These are phyloP conservation scores for Heteromeles arbutifolia DNA, from an alignment of 306 rosid genomes.

Conservation along the genomic window DNA sequence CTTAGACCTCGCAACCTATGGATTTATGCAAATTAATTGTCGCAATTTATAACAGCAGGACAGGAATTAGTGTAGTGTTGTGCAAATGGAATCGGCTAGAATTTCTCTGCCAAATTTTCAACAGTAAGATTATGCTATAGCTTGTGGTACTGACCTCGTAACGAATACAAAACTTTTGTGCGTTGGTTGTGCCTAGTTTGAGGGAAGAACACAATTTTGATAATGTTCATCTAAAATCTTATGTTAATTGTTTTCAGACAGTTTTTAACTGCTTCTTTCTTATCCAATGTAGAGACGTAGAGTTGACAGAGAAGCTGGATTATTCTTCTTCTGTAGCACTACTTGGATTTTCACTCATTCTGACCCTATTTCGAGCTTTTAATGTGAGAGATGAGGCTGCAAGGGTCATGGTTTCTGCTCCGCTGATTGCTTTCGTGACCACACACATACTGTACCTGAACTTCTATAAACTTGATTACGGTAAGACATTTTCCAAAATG, in stretches of 20 bases:
- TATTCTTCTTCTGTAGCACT: conserved; percentile 84
- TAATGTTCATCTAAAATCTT: background rate
- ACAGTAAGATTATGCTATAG: background rate
- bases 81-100: background rate
- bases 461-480: conserved; percentile 64
- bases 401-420: conserved; percentile 91
- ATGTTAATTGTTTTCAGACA: background rate
- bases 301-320: conserved; percentile 83
- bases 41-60: background rate
- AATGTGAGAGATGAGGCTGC: conserved; percentile 83
- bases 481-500: conserved; percentile 34
- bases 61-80: background rate
- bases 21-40: background rate
- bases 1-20: background rate
- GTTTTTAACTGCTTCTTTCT: background rate
- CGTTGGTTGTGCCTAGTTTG: background rate
- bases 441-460: conserved; percentile 90
- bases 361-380: conserved; percentile 61
- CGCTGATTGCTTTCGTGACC: conserved; percentile 72
- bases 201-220: background rate
- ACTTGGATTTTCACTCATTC: conserved; percentile 69
- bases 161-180: background rate
- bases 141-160: background rate
- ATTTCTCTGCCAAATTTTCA: background rate
- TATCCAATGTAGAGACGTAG: conserved; percentile 62